phyloP scores from a whole-genome alignment of 805 yeast genomes.

The Nakazawaea molendinolei region DNA sequence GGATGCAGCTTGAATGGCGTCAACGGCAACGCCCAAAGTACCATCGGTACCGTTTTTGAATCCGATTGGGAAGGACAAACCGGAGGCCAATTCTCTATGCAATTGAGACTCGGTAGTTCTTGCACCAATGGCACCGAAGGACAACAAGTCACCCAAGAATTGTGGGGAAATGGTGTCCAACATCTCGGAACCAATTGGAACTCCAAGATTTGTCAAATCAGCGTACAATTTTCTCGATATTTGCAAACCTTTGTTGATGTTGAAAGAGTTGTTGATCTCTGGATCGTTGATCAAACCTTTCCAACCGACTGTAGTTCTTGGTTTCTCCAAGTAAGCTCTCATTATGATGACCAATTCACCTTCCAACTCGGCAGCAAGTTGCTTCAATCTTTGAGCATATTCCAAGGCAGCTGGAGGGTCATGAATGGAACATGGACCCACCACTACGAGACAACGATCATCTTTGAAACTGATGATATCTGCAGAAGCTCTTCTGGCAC shows the following conservation, averaged over 20 bases:
- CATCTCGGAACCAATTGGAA: constrained; percentile 97
- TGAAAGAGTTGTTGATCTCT: constrained; percentile 84
- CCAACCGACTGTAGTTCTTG: constrained; percentile 99
- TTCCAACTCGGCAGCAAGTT: constrained; percentile 60
- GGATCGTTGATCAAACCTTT: constrained; percentile 97
- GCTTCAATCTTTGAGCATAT: constrained; percentile 66
- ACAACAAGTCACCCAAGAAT: constrained; percentile 81
- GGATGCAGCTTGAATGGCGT: constrained; percentile 88
- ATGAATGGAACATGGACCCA: constrained; percentile 97
- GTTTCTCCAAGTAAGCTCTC: constrained; percentile 98
- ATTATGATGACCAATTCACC: constrained; percentile 78
- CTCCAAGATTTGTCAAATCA: constrained; percentile 68
- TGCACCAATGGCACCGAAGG: constrained; percentile 98
- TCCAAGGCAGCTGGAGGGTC: constrained; percentile 87
- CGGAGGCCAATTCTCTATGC: constrained; percentile 96
- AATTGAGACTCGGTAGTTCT: constrained; percentile 98
- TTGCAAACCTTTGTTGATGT: constrained; percentile 90
- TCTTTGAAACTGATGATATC: constrained; percentile 67
- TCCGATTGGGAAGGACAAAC: constrained; percentile 97
- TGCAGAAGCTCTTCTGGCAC: constrained; percentile 75
- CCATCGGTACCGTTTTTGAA: constrained; percentile 99
- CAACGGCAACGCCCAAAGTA: constrained; percentile 83
- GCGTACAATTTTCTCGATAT: constrained; percentile 80
- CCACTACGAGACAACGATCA: constrained; percentile 81
- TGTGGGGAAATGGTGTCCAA: constrained; percentile 97